Evolutionary conservation across 108 stramenopile genomes (phyloP).

Genomic region (Pinguiococcus pyrenoidosus): DNA sequence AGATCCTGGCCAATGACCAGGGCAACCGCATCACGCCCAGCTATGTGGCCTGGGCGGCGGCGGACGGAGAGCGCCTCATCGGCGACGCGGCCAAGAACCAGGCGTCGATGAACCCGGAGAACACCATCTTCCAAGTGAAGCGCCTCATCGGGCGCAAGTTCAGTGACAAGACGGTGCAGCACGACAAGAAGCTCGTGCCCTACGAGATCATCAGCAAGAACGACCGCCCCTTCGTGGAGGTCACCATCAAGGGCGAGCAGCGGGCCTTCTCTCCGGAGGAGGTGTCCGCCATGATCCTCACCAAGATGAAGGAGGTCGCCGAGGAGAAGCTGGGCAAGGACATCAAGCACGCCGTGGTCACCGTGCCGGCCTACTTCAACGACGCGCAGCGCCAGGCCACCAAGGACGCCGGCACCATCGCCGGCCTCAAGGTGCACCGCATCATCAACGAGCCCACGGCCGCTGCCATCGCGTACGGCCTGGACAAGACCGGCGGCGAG

Average conservation of each 20-base stretch:
- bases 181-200: slow-evolving; percentile 79
- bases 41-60: slow-evolving; percentile 89
- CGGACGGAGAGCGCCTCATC: slow-evolving; percentile 71
- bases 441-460: slow-evolving; percentile 98
- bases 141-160: slow-evolving; percentile 87
- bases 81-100: slow-evolving; percentile 97
- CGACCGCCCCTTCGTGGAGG: slow-evolving; percentile 58
- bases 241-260: slow-evolving; percentile 45
- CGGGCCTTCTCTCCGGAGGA: slow-evolving; percentile 79
- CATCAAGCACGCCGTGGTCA: slow-evolving; percentile 76
- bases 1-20: slow-evolving; percentile 78
- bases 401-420: slow-evolving; percentile 86
- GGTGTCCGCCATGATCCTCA: slow-evolving; percentile 79
- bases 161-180: slow-evolving; percentile 67
- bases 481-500: slow-evolving; percentile 68
- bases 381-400: slow-evolving; percentile 92
- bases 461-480: slow-evolving; percentile 92
- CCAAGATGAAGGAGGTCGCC: slow-evolving; percentile 82
- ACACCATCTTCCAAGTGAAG: slow-evolving; percentile 92
- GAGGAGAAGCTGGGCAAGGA: slow-evolving; percentile 70
- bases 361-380: slow-evolving; percentile 96
- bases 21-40: slow-evolving; percentile 98
- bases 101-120: slow-evolving; percentile 81
- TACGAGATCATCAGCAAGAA: slow-evolving; percentile 60
- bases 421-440: slow-evolving; percentile 78